Conservation (phyloP, 2,329 filamentous ascomycete genomes). For the Myrmaecium sp. region DNA sequence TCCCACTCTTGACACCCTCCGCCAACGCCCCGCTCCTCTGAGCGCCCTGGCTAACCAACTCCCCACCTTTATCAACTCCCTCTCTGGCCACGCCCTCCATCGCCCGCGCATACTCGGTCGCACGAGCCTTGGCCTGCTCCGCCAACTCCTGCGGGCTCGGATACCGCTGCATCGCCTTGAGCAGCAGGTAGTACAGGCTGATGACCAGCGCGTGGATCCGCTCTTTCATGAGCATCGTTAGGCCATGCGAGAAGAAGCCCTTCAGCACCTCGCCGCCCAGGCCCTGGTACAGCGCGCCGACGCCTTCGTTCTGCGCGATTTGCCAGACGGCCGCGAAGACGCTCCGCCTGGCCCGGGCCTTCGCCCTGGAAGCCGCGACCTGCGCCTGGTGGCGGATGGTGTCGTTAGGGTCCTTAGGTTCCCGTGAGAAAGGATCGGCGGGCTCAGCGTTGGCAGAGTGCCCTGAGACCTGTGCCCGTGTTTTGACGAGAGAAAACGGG, state of each 20-base stretch:
- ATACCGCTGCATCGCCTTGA: constrained; percentile 29
- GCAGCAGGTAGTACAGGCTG: constrained; percentile 49
- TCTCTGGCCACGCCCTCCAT: constrained; percentile 4
- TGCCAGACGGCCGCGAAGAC: constrained; percentile 47
- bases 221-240: constrained; percentile 79
- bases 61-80: constrained; percentile 3
- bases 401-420: constrained; percentile 13
- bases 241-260: constrained; percentile 70
- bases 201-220: constrained; percentile 56
- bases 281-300: constrained; percentile 56
- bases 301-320: constrained; percentile 45
- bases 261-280: constrained; percentile 61
- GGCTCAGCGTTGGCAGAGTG: constrained; percentile 16
- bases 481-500: constrained; percentile 73
- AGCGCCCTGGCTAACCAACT: no score
- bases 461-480: constrained; percentile 49
- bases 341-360: constrained; percentile 24
- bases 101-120: no score
- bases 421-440: constrained; percentile 12
- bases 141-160: constrained; percentile 23
- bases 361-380: no score
- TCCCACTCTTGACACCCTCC: no score
- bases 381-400: no score
- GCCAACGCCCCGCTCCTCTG: no score
- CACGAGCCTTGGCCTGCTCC: constrained; percentile 10